Evolutionary conservation across 495 filamentous ascomycete genomes (phyloP), one percentile per base, ranked within the genome.

Genomic region (Xylaria nigripes): DNA sequence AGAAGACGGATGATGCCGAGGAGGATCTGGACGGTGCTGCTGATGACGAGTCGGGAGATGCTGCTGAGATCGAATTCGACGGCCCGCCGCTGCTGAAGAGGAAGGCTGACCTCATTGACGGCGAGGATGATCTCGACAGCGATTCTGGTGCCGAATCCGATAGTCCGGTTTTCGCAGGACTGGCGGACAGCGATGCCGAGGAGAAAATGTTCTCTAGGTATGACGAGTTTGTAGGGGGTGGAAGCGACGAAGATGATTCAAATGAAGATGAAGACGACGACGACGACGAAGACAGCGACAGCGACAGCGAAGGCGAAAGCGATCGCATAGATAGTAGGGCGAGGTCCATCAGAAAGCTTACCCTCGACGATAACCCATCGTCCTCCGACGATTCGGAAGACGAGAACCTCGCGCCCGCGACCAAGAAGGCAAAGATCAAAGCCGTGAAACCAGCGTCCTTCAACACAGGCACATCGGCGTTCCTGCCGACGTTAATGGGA

Each of bases 401-500:
- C 27, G 65, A 69, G 48, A 52, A 58, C n/a, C 55, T 66, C 21
- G 68, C 70, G 3, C 68, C 74, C 13, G 63, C 74, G 34, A 25
- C 70, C 24, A 75, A 79, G 45, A 75, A 65, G 19, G 27, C 58
- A 9, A 67, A 64, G 48, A 53, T 54, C 7, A 68, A 59, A 53
- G 57, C 52, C 62, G 47, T 58, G 27, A 68, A 61, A 47, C 10
- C 63, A 10, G 46, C 44, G 8, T 44, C 57, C 3, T 52, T 59
- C 15, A 21, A 54, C 44, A 56, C 64, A 9, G 55, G 54, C 10
- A 78, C 73, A 50, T 84, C 83, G 7, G 86, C 82, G 1, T 96
- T 96, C 76, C 78, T 98, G 3, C 94, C 93, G 2, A 85, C 87
- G 6, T 77, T 98, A 2, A 86, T 92, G 78, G 86, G 86, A 16